A percentile compares a stretch with the other conserved stretches of the same genome.
phyloP scores from a whole-genome alignment of 2,329 filamentous ascomycete genomes.

The Acrocalymma vagum region DNA sequence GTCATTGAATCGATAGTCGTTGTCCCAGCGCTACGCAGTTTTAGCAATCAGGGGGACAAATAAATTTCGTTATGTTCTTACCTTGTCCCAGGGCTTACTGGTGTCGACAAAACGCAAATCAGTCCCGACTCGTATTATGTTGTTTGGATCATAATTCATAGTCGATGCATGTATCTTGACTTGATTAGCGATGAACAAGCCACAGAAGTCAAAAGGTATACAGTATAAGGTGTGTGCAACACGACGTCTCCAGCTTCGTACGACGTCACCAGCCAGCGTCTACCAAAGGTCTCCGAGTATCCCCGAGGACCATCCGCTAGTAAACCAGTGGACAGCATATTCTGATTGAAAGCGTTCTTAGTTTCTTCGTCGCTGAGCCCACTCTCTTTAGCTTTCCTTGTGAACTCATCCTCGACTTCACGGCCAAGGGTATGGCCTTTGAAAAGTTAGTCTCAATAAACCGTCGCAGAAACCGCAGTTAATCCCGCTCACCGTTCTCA shows the following conservation, averaged over 20 bases:
- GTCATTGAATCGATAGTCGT: slow-evolving; percentile 40
- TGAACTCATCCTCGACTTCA: slow-evolving; percentile 62
- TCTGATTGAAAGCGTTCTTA: slow-evolving; percentile 57
- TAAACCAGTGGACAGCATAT: slow-evolving; percentile 66
- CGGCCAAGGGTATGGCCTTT: slow-evolving; percentile 56
- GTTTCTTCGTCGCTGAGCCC: slow-evolving; percentile 63
- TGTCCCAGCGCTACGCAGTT: slow-evolving; percentile 37
- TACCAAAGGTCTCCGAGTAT: slow-evolving; percentile 53
- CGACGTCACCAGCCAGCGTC: slow-evolving; percentile 60
- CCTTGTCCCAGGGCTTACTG: slow-evolving; percentile 60
- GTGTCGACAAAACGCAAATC: slow-evolving; percentile 65
- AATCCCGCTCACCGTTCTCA: slow-evolving; percentile 55
- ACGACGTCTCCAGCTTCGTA: slow-evolving; percentile 65
- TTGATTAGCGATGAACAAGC: slow-evolving; percentile 11
- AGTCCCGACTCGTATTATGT: slow-evolving; percentile 63
- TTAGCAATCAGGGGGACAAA: slow-evolving; percentile 7
- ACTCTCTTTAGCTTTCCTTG: slow-evolving; percentile 55
- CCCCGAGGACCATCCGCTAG: slow-evolving; percentile 60
- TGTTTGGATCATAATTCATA: slow-evolving; percentile 61
- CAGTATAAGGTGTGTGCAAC: slow-evolving; percentile 40
- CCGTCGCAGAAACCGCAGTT: too few species aligned
- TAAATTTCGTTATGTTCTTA: slow-evolving; percentile 26
- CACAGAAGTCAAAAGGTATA: slow-evolving; percentile 7
- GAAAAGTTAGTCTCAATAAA: slow-evolving; percentile 1
- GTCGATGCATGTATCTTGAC: slow-evolving; percentile 65